Evolutionary conservation across 1,139 yeast species (phyloP).

Genomic region (Barnettozyma hawaiiensis): DNA sequence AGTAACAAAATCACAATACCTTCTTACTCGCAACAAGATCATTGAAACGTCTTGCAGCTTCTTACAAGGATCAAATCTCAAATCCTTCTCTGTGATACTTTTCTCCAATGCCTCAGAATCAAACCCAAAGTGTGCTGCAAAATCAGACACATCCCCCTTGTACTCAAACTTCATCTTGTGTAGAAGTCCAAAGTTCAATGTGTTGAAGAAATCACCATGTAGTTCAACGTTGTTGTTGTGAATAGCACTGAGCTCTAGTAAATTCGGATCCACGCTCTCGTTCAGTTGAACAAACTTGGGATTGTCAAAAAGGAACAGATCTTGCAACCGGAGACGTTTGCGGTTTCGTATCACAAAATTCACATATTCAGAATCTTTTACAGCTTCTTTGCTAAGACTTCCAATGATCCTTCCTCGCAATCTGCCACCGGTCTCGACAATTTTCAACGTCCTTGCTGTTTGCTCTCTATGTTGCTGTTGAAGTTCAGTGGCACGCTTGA

Average conservation of each 20-base stretch:
- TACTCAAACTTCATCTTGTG: not conserved
- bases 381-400: slow-evolving; percentile 12
- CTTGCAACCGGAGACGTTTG: slow-evolving; percentile 11
- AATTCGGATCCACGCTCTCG: not conserved
- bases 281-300: slow-evolving; percentile 5
- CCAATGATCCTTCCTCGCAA: slow-evolving; percentile 5
- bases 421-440: slow-evolving; percentile 10
- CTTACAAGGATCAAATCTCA: slow-evolving; percentile 11
- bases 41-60: slow-evolving; percentile 6
- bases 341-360: slow-evolving; percentile 10
- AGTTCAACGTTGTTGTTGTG: not conserved
- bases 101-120: not conserved
- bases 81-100: slow-evolving; percentile 4
- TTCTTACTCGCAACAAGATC: slow-evolving; percentile 9
- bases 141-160: slow-evolving; percentile 3
- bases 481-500: slow-evolving; percentile 13
- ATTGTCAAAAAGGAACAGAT: slow-evolving; percentile 12
- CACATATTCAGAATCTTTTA: slow-evolving; percentile 12
- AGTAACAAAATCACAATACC: slow-evolving; percentile 9
- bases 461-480: slow-evolving; percentile 13
- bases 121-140: slow-evolving; percentile 14
- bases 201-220: slow-evolving; percentile 12
- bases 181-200: slow-evolving; percentile 3
- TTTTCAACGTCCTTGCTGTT: slow-evolving; percentile 9
- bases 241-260: slow-evolving; percentile 2